Evolutionary conservation across 2,329 filamentous ascomycete species (phyloP), one percentile per base, ranked within the genome.

Genomic region (Nemania sp.): DNA sequence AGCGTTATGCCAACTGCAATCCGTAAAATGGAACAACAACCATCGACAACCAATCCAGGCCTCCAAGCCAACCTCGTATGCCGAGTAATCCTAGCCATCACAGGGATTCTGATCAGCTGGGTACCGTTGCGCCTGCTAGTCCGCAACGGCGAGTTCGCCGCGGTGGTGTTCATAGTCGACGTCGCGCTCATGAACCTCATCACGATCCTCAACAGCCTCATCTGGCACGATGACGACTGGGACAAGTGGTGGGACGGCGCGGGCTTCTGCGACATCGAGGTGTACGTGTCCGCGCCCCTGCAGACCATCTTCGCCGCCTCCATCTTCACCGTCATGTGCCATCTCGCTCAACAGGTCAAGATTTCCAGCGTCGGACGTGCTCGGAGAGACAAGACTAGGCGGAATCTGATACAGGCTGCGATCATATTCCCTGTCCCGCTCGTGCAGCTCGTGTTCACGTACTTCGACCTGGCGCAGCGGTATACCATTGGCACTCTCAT

Each of bases 361-460:
- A 69, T 82, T 25, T 65, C 77, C 53, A 74, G 80, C 2, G 78
- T 74, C 50, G 73, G 75, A 5, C 71, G 80, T 5, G 77, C 75
- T 1, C 64, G 70, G 17, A 65, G 61, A 3, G 82, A 85, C 73
- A 77, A 72, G 58, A 74, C 74, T 13, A 73, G 74, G 1, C 76
- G 78, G 20, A 78, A 77, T 54, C 58, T 81, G 9, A 59, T 79
- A 5, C 83, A 87, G 65, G 78, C 79, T 3, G 73, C 82, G 62
- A 78, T 86, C 74, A 82, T 87, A 62, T 84, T 87, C 54, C 78
- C 82, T 1, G 59, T 83, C 3, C 83, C 83, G 0, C 9, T 83
- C 13, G 32, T 85, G 37, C 81, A 86, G 72, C 57, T 81, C 6
- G 68, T 74, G 9, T 77, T 82, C 69, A 80, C 79, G 0, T 82